phyloP scores from a whole-genome alignment of 148 eudicot species.

The Polygonum aviculare region DNA sequence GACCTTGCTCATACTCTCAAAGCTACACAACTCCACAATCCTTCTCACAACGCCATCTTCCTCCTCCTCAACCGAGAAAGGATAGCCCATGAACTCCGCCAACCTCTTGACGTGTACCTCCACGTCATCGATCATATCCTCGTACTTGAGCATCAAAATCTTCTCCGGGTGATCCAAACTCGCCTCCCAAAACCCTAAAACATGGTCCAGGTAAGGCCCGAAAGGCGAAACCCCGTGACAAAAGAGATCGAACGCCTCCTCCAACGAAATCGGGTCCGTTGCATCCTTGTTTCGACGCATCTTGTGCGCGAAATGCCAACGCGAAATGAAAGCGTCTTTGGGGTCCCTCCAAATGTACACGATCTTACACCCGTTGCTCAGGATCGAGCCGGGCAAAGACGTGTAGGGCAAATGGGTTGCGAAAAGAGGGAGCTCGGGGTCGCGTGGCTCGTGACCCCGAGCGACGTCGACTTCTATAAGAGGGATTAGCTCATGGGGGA shows the following conservation, averaged over 20 bases:
- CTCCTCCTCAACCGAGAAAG: not conserved
- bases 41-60: not conserved
- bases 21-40: conserved; percentile 26
- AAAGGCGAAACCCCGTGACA: not conserved
- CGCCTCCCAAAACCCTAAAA: not conserved
- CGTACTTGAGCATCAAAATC: conserved; percentile 29
- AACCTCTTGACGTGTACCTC: conserved; percentile 20
- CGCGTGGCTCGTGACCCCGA: conserved; percentile 9
- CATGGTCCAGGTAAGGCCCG: not conserved
- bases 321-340: conserved; percentile 36
- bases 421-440: not conserved
- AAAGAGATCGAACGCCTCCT: not conserved
- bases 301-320: conserved; percentile 39
- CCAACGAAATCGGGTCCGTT: not conserved
- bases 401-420: conserved; percentile 34
- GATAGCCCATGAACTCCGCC: conserved; percentile 13
- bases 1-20: conserved; percentile 32
- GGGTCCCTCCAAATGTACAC: conserved; percentile 47
- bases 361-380: conserved; percentile 22
- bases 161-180: not conserved
- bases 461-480: conserved; percentile 21
- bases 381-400: conserved; percentile 24
- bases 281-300: not conserved
- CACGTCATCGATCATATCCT: conserved; percentile 35
- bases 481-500: conserved; percentile 31